Evolutionary conservation across 2,329 filamentous ascomycete species (phyloP).

Genomic region (Diaporthe australafricana): DNA sequence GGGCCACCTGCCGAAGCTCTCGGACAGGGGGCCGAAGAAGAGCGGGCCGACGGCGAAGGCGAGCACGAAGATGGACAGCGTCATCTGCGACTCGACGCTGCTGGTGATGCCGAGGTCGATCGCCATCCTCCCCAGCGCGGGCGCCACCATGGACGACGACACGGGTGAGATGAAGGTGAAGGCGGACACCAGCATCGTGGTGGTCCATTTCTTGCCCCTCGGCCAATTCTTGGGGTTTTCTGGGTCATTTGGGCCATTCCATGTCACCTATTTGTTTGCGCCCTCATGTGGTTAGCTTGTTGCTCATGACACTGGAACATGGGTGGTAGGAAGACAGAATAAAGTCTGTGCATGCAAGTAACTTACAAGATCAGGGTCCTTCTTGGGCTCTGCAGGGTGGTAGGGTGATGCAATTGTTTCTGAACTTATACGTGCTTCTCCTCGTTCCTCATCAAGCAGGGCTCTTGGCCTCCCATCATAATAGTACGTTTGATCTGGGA

Average conservation of each 20-base stretch:
- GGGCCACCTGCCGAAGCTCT: slow-evolving; percentile 65
- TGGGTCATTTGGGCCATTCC: slow-evolving; percentile 49
- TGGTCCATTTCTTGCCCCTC: slow-evolving; percentile 56
- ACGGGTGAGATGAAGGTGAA: slow-evolving; percentile 65
- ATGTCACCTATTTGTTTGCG: not conserved
- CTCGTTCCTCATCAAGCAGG: not conserved
- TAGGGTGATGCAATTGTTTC: slow-evolving; percentile 6
- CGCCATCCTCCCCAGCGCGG: slow-evolving; percentile 48
- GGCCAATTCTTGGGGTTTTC: slow-evolving; percentile 53
- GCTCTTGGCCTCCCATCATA: slow-evolving; percentile 1
- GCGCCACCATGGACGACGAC: slow-evolving; percentile 58
- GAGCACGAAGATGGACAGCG: slow-evolving; percentile 64
- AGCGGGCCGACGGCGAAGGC: slow-evolving; percentile 65
- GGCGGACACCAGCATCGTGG: slow-evolving; percentile 57
- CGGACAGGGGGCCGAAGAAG: slow-evolving; percentile 62
- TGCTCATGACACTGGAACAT: not conserved
- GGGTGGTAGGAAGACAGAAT: not conserved
- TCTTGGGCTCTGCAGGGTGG: not conserved
- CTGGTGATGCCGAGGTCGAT: slow-evolving; percentile 54
- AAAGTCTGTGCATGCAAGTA: not conserved
- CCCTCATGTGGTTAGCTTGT: not conserved
- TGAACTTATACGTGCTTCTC: not conserved
- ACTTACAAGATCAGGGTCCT: slow-evolving; percentile 25
- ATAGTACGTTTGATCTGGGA: not conserved
- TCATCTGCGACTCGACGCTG: slow-evolving; percentile 53